Evolutionary conservation across 495 filamentous ascomycete genomes (phyloP).

Genomic region (Diplogelasinospora grovesii): DNA sequence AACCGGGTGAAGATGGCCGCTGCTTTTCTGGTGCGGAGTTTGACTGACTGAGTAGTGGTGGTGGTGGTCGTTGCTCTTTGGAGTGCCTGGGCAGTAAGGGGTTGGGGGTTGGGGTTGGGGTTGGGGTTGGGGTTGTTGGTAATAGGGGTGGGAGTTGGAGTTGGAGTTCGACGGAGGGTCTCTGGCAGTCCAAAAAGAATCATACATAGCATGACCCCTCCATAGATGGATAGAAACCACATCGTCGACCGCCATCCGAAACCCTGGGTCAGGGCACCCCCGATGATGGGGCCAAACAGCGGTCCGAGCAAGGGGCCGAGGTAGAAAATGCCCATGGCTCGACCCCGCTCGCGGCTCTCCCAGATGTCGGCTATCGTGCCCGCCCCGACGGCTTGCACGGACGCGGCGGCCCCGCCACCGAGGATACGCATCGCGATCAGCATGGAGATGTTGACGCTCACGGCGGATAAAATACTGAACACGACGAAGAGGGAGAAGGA

Average conservation of each 20-base stretch:
- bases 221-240: slow-evolving; percentile 81
- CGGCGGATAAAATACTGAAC: slow-evolving; percentile 65
- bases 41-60: slow-evolving; percentile 59
- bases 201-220: slow-evolving; percentile 54
- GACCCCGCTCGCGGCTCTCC: slow-evolving; percentile 72
- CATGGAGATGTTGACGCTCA: slow-evolving; percentile 74
- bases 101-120: background rate
- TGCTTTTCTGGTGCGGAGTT: slow-evolving; percentile 45
- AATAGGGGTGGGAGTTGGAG: background rate
- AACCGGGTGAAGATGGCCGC: slow-evolving; percentile 53
- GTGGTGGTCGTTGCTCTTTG: too few relatives aligned
- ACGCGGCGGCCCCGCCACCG: slow-evolving; percentile 76
- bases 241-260: slow-evolving; percentile 80
- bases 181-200: slow-evolving; percentile 67
- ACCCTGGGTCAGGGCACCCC: slow-evolving; percentile 62
- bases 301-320: slow-evolving; percentile 84
- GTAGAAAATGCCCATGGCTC: slow-evolving; percentile 91
- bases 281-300: slow-evolving; percentile 78
- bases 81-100: background rate
- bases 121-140: slow-evolving; percentile 10
- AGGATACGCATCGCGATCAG: slow-evolving; percentile 79
- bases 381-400: slow-evolving; percentile 86
- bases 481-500: slow-evolving; percentile 78
- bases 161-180: slow-evolving; percentile 40
- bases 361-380: slow-evolving; percentile 92